Evolutionary conservation across 2,329 filamentous ascomycete genomes (phyloP), one percentile per base, ranked within the genome.

Genomic region (Sphaceloma murrayae): DNA sequence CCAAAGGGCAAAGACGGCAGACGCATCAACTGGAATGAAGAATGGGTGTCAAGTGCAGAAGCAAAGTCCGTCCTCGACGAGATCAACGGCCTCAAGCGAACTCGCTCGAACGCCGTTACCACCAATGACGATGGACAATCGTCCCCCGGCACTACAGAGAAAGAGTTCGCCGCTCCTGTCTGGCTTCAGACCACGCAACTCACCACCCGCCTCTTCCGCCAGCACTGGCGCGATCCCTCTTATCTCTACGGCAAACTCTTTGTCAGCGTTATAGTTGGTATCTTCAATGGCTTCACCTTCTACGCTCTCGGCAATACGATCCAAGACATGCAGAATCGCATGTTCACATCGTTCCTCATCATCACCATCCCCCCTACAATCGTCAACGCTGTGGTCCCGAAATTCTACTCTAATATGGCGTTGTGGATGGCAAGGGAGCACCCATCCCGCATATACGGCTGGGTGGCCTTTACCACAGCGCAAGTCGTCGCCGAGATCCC

Each of bases 241-340:
- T 89, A 88, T 59, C 67, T 85, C 45, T 87, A 86, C 60, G 78
- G 80, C 48, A 86, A 85, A 57, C 65, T 89, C 18, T 87, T 86
- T 61, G 73, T 79, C 24, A 71, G 77, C 3, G 74, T 85, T 47
- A 72, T 85, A 49, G 69, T 83, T 33, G 82, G 80, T 11, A 77
- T 86, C 58, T 85, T 87, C 69, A 85, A 85, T 62, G 81, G 80
- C 16, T 86, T 85, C 63, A 85, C 82, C 3, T 87, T 85, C 65
- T 86, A 73, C 68, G 67, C 79, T 53, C 71, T 85, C 2, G 79
- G 78, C 2, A 68, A 78, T 58, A 72, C 69, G 0, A 67, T 82
- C 36, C 70, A 73, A 10, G 80, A 82, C 54, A 78, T 87, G 71
- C 81, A 87, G 57, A 78, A 84, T 62, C 74, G 82, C 53, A 80